These are phyloP conservation scores for Astrephomene gubernaculifera DNA, from an alignment of 139 green algal species.

Conservation along the genomic window DNA sequence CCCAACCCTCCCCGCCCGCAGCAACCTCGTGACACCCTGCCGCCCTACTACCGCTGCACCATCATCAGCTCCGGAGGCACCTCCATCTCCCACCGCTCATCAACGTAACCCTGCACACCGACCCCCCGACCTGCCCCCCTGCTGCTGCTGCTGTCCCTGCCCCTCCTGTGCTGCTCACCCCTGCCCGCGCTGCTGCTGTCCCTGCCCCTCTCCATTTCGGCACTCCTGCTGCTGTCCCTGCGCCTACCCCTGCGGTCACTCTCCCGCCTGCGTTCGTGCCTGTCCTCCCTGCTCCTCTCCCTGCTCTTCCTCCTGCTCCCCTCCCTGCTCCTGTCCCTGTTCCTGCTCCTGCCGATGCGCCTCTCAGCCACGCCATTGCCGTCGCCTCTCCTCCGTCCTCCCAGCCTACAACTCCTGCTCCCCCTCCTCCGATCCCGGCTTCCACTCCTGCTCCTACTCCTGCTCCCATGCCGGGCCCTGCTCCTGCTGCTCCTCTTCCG, in stretches of 20 bases:
- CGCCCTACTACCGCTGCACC: neutral
- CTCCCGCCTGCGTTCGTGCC: no score
- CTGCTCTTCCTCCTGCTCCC: neutral
- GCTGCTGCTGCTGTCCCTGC: neutral
- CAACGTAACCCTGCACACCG: neutral
- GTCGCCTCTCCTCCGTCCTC: no score
- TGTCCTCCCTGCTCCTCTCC: neutral
- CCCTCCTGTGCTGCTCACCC: neutral
- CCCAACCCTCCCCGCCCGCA: no score
- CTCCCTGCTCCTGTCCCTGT: neutral
- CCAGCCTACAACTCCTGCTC: no score
- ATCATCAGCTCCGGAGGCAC: neutral
- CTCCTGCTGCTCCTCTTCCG: neutral
- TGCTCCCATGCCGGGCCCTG: neutral
- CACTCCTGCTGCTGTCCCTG: neutral
- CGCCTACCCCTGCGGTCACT: neutral
- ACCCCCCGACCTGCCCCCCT: no score
- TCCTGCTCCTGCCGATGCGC: neutral
- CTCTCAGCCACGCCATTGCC: no score
- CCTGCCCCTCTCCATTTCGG: neutral
- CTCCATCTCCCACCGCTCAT: constrained; percentile 10
- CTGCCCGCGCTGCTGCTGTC: neutral
- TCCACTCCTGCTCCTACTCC: neutral
- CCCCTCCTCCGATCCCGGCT: no score
- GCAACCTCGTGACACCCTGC: no score